Base-by-base conservation (phyloP, 306 rosid species). In the Vigna mungo region DNA sequence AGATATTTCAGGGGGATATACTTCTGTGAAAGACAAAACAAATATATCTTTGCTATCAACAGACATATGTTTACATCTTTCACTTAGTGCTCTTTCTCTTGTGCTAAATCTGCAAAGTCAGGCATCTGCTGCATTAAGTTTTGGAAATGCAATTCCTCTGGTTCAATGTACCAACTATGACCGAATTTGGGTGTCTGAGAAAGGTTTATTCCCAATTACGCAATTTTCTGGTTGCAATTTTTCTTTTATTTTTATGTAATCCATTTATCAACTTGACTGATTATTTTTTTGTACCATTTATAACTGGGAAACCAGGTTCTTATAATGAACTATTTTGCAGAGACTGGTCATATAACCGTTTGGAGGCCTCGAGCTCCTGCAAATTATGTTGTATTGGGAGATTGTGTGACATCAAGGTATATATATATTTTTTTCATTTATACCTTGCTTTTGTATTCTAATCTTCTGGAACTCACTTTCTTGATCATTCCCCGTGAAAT, bases 281-380 rank as follows among this genome's bases (percentile, higher is more conserved):
- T 75, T 39, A 59, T 59, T 43, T 30, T 61, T 17, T 9, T 70
- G 54, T 58, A 39, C 54, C 47, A 39, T 72, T 18, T 63, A 41
- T 34, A 75, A 60, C 68, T 71, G 55, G 23, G 64, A 73, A 37
- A 60, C 9, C 20, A 72, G 68, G 30, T 78, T 55, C 58, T 79
- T 75, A 46, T 61, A 21, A 36, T 62, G n/a, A 70, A 55, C 51
- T 80, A 37, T 66, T 76, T 27, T 84, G 81, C 88, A 95, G 99
- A 83, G 83, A 83, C 86, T 80, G 92, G 87, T 60, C 78, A 90
- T 76, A 85, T 95, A 58, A 92, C 97, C 56, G 89, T 92, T 83
- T 95, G 99, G 99, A 92, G 99, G 85, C 94, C 99, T 63, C 90
- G 71, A 75, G 92, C 99, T 80, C 97, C 97, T 30, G 81, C 99